These are phyloP conservation scores for Arthrobotrys sinensis DNA, from an alignment of 2,329 filamentous ascomycete genomes.

Conservation along the genomic window DNA sequence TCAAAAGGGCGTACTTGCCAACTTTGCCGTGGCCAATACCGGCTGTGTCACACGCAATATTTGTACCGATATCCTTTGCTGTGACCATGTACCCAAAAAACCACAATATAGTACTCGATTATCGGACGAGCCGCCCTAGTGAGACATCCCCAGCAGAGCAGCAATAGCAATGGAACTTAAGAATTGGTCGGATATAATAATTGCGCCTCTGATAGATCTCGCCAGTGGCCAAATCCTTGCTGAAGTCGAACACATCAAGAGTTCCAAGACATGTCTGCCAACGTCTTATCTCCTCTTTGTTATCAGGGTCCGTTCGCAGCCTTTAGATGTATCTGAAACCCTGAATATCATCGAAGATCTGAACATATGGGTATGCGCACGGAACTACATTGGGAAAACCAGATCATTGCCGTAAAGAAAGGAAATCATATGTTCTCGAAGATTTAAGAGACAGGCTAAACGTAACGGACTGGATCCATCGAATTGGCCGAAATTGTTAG, in stretches of 20 bases:
- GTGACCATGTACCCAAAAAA: background rate
- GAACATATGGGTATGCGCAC: constrained; percentile 26
- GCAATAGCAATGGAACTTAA: background rate
- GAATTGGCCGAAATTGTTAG: background rate
- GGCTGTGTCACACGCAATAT: background rate
- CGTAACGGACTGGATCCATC: background rate
- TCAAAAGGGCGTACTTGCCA: background rate
- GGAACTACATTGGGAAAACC: background rate
- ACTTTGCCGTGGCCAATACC: constrained; percentile 4
- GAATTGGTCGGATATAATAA: constrained; percentile 27
- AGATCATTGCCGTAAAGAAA: constrained; percentile 29
- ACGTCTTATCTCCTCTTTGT: constrained; percentile 2
- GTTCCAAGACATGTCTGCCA: constrained; percentile 3
- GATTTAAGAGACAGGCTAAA: constrained; percentile 36
- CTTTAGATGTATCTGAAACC: constrained; percentile 25
- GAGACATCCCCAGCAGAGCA: background rate
- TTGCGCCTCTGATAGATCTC: constrained; percentile 39
- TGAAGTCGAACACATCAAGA: background rate
- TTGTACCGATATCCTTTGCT: background rate
- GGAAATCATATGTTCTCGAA: constrained; percentile 30
- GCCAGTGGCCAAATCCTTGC: constrained; percentile 19
- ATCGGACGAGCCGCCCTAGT: constrained; percentile 7
- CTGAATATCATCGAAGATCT: constrained; percentile 55
- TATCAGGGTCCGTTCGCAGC: constrained; percentile 33
- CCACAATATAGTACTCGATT: background rate